phyloP scores from a whole-genome alignment of 1,284 basidiomycete species.

The Ustilago bromivora region DNA sequence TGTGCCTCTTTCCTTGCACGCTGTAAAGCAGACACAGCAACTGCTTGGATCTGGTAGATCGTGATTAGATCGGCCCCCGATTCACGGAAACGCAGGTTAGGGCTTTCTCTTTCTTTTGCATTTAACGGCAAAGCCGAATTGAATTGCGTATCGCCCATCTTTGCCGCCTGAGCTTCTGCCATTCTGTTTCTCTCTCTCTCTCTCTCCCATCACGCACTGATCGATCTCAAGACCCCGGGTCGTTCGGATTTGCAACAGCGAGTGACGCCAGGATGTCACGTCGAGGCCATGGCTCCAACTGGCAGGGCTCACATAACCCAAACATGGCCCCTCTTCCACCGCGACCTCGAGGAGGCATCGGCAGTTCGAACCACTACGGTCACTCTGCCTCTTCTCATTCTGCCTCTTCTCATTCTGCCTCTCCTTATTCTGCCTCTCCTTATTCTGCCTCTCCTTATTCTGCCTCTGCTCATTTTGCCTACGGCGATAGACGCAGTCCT shows the following conservation, averaged over 20 bases:
- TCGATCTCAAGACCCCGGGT: background rate
- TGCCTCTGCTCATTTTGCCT: background rate
- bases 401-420: background rate
- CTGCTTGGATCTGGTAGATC: background rate
- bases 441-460: conserved; percentile 38
- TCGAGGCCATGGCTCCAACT: conserved; percentile 36
- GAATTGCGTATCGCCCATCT: background rate
- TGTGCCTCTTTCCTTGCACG: conserved; percentile 12
- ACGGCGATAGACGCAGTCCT: conserved; percentile 17
- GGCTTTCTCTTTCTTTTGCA: background rate
- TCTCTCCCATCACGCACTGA: background rate
- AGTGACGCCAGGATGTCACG: conserved; percentile 36
- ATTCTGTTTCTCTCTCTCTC: background rate
- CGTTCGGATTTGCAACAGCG: background rate
- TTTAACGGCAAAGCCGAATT: too few relatives aligned
- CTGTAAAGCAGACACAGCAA: background rate
- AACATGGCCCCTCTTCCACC: conserved; percentile 60
- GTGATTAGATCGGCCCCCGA: conserved; percentile 6
- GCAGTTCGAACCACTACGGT: conserved; percentile 33
- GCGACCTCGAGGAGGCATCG: conserved; percentile 51
- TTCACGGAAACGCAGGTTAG: background rate
- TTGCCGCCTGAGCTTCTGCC: background rate
- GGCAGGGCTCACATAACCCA: conserved; percentile 57
- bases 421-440: conserved; percentile 19
- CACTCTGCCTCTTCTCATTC: conserved; percentile 38